Conservation (phyloP, 1,284 basidiomycete genomes). For the Pisolithus thermaeus region DNA sequence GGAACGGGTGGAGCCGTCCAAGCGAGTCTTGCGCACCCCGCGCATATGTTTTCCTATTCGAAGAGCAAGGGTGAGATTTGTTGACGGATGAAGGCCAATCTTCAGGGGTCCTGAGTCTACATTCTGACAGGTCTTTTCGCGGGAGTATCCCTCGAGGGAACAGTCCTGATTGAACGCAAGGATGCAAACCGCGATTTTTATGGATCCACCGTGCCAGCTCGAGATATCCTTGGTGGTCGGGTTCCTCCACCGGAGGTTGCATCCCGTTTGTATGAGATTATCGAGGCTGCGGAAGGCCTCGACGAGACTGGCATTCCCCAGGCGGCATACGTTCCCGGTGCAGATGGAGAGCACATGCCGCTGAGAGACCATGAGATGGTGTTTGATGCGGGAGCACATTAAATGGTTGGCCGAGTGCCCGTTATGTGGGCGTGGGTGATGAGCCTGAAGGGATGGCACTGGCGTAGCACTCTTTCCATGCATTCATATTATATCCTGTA, state of each 20-base stretch:
- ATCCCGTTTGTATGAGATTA: constrained; percentile 89
- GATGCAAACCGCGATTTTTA: constrained; percentile 96
- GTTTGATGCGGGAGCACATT: constrained; percentile 58
- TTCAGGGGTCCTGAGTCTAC: constrained; percentile 2
- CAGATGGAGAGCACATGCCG: constrained; percentile 54
- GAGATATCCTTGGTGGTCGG: constrained; percentile 85
- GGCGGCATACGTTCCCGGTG: constrained; percentile 73
- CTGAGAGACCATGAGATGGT: constrained; percentile 51
- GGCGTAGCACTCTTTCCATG: too few species aligned
- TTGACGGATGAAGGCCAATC: background rate
- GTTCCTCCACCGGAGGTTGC: constrained; percentile 97
- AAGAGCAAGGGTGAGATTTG: constrained; percentile 77
- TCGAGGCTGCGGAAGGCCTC: constrained; percentile 81
- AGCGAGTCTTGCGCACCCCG: constrained; percentile 83
- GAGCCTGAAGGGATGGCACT: too few species aligned
- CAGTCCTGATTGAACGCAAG: constrained; percentile 90
- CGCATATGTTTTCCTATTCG: constrained; percentile 97
- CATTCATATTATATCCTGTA: too few species aligned
- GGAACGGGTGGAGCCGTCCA: constrained; percentile 93
- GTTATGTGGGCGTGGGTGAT: too few species aligned
- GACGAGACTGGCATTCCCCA: constrained; percentile 78
- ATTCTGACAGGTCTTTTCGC: constrained; percentile 78
- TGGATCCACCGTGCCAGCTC: constrained; percentile 84
- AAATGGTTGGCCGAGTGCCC: background rate
- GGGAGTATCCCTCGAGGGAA: constrained; percentile 92